Evolutionary conservation across 768 basidiomycete genomes (phyloP), one percentile per base, ranked within the genome.

Genomic region (Russula compacta): DNA sequence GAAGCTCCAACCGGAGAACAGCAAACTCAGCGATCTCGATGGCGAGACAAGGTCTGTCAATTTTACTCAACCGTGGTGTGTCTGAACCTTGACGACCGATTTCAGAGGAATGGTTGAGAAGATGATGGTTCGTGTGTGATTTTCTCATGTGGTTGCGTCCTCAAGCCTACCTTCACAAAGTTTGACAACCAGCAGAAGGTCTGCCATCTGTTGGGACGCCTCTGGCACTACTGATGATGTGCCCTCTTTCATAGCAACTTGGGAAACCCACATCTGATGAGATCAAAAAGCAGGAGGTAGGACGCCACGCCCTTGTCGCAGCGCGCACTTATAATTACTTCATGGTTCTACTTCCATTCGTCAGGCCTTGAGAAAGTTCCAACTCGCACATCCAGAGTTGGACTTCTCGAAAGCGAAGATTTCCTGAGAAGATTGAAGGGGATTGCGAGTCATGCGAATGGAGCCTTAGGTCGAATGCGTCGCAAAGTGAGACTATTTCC

Each of bases 231-330:
- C 61, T 67, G 64, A 44, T 50, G 51, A 44, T 50, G 51, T 42
- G 36, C 39, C 63, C 39, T 58, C 52, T 63, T 57, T 54, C 60
- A 24, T 66, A 95, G 90, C 88, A 94, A 87, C 83, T 95, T 80
- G 94, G 93, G 62, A 94, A 92, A 70, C 95, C 95, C 6, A 95
- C 94, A 1, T 95, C 92, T 0, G 95, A 95, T 64, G 95, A 97
- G 66, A 64, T 92, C 64, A 93, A 93, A 77, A 98, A 95, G 75
- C 81, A 83, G 79, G 95, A 97, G 79, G 91, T 86, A 38, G 14
- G 46, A 6, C 24, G 36, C 40, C 38, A 6, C n/a, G 36, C 40
- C 38, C 43, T 12, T 56, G 44, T 53, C 49, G 11, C 11, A 29
- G 24, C 44, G 44, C 53, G 47, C 15, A 46, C 53, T 64, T n/a